Evolutionary conservation across 2,329 filamentous ascomycete genomes (phyloP).

Genomic region (Tolypocladium nubicola): DNA sequence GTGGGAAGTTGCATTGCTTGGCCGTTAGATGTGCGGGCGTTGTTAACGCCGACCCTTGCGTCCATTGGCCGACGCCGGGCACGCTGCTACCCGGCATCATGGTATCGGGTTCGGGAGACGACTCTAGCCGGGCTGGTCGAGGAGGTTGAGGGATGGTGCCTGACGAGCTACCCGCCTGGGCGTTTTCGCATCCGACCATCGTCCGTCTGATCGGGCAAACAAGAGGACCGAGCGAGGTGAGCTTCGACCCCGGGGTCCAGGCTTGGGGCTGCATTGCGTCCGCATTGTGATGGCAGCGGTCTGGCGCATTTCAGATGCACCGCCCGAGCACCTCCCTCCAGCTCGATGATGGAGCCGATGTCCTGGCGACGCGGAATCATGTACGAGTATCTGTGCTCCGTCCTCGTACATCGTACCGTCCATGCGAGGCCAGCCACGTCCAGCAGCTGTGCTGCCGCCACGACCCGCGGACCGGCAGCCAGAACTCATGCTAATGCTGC

Average conservation of each 20-base stretch:
- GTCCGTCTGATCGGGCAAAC: neutral
- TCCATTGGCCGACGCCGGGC: neutral
- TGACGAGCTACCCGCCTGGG: neutral
- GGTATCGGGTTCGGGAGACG: neutral
- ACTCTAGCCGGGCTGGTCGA: neutral
- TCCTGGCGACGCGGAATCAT: neutral
- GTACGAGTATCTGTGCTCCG: neutral
- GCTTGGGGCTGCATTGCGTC: neutral
- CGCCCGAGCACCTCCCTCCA: neutral
- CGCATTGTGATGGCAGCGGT: neutral
- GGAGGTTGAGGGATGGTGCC: neutral
- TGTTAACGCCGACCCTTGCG: neutral
- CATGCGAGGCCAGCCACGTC: neutral
- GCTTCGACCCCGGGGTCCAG: neutral
- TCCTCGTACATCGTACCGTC: neutral
- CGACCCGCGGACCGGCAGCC: neutral
- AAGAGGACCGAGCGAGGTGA: neutral
- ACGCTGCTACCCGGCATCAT: neutral
- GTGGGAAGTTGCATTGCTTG: neutral
- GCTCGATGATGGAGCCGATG: neutral
- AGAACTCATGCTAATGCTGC: neutral
- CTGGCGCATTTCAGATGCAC: no score
- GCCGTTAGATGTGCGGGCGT: neutral
- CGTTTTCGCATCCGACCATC: neutral
- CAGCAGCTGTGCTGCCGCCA: neutral